Evolutionary conservation across 2,329 filamentous ascomycete species (phyloP), one percentile per base, ranked within the genome.

Genomic region (Arthrobotrys entomopaga): DNA sequence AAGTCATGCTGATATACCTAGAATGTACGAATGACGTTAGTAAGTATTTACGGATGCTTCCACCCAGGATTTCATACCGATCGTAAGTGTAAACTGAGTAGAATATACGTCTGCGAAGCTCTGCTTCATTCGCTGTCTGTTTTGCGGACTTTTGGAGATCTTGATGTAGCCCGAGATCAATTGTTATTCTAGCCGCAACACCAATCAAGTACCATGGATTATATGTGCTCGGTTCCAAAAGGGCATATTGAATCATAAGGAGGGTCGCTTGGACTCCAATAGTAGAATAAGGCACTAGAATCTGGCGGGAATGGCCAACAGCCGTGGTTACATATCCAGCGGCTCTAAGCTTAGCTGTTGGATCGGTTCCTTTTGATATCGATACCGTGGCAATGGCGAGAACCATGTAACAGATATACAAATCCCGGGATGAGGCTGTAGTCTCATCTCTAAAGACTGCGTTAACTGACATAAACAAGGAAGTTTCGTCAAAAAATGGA

Each of bases 201-300:
- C 94, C 95, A 65, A 97, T 91, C 75, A 97, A 82, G 77, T 95
- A 93, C 93, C 95, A 98, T 78, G 90, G 92, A 79, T 97, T 93
- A 79, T 97, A 97, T 80, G 96, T 92, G 48, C 89, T 87, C 1
- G 94, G 93, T 78, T 98, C 93, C 57, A 97, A 85, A 84, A 95
- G 91, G 2, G 94, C 90, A 81, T 97, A 98, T 78, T 96, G 89
- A 0, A 92, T 93, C 60, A 98, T 86, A 1, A 98, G 84, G 1
- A 97, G 82, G 20, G 98, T 85, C 0, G 93, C 93, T 80, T 97
- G 93, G 15, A 98, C 92, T 78, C 95, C 94, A 0, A 87, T 87
- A 22, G 92, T 87, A 64, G 92, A 92, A 19, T 94, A 94, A 0
- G 94, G 94, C 78, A 90, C 89, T 22, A 99, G 85, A 7, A 96